Percentiles rank a stretch among this genome's conserved stretches.
These are phyloP conservation scores for Acorus calamus DNA, from an alignment of 106 monocot genomes.

Conservation along the genomic window DNA sequence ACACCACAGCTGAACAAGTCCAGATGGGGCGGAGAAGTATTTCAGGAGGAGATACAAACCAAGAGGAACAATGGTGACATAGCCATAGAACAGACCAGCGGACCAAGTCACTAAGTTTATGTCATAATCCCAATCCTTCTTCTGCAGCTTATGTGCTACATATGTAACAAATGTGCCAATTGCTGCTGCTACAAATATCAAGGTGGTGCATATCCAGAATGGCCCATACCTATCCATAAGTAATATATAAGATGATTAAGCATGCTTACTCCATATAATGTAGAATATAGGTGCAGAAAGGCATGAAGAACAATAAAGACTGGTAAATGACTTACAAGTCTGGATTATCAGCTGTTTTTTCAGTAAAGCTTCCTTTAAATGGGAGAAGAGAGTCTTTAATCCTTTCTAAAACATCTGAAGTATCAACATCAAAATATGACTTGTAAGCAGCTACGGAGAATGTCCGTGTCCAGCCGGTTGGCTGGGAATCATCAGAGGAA, in stretches of 20 bases:
- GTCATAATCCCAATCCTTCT: slow-evolving; percentile 88
- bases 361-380: slow-evolving; percentile 48
- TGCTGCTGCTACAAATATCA: slow-evolving; percentile 87
- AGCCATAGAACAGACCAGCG: slow-evolving; percentile 91
- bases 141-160: slow-evolving; percentile 79
- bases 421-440: slow-evolving; percentile 69
- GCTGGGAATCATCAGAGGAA: slow-evolving; percentile 14
- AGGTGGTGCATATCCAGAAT: slow-evolving; percentile 94
- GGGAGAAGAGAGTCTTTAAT: slow-evolving; percentile 67
- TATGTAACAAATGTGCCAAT: slow-evolving; percentile 91
- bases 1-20: slow-evolving; percentile 76
- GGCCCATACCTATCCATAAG: slow-evolving; percentile 63
- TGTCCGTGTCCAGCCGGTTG: slow-evolving; percentile 38
- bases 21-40: slow-evolving; percentile 85
- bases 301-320: background rate
- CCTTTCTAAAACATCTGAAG: slow-evolving; percentile 60
- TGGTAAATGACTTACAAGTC: slow-evolving; percentile 37
- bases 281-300: background rate
- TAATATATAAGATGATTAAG: background rate
- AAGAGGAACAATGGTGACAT: slow-evolving; percentile 70
- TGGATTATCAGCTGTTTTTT: slow-evolving; percentile 57
- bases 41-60: slow-evolving; percentile 70
- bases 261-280: background rate
- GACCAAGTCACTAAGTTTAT: slow-evolving; percentile 90
- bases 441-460: slow-evolving; percentile 57